Percentiles rank a stretch among this genome's conserved stretches.
These are phyloP conservation scores for Viridothelium virens DNA, from an alignment of 495 filamentous ascomycete species.

Conservation along the genomic window DNA sequence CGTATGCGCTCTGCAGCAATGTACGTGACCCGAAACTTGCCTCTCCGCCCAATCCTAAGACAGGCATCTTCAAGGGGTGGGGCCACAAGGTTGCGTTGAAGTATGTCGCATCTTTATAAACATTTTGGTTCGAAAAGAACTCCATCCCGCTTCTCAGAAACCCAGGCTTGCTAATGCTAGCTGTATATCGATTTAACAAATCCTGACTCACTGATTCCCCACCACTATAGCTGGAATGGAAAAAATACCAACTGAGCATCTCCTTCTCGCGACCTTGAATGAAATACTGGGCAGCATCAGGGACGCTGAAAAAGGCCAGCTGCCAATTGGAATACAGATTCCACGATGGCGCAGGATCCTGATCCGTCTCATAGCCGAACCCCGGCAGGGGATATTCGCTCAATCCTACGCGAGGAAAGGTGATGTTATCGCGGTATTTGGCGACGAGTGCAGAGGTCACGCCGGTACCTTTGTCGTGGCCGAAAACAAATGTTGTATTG, in stretches of 20 bases:
- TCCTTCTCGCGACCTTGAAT: conserved; percentile 35
- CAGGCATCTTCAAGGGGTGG: conserved; percentile 18
- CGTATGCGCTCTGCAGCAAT: conserved; percentile 9
- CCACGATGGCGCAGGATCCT: conserved; percentile 27
- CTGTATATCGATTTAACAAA: conserved; percentile 19
- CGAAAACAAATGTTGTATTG: conserved; percentile 33
- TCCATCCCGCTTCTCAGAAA: conserved; percentile 21
- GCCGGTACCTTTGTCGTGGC: conserved; percentile 40
- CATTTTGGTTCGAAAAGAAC: conserved; percentile 21
- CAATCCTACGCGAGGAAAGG: conserved; percentile 24
- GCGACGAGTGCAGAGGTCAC: conserved; percentile 33
- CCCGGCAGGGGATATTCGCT: conserved; percentile 38
- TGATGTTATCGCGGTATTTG: conserved; percentile 29
- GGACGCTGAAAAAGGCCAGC: conserved; percentile 39
- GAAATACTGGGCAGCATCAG: conserved; percentile 39
- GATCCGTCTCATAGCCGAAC: conserved; percentile 32
- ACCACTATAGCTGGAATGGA: conserved; percentile 33
- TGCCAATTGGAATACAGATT: conserved; percentile 40
- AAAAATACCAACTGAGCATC: conserved; percentile 42
- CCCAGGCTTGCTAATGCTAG: conserved; percentile 23
- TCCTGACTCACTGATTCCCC: conserved; percentile 17
- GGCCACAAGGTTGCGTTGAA: conserved; percentile 17
- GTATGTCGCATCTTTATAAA: conserved; percentile 16
- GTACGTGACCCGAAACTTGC: conserved; percentile 18
- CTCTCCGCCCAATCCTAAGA: conserved; percentile 25